Base-by-base conservation (phyloP, 1,284 basidiomycete species). In the Grifola frondosa region DNA sequence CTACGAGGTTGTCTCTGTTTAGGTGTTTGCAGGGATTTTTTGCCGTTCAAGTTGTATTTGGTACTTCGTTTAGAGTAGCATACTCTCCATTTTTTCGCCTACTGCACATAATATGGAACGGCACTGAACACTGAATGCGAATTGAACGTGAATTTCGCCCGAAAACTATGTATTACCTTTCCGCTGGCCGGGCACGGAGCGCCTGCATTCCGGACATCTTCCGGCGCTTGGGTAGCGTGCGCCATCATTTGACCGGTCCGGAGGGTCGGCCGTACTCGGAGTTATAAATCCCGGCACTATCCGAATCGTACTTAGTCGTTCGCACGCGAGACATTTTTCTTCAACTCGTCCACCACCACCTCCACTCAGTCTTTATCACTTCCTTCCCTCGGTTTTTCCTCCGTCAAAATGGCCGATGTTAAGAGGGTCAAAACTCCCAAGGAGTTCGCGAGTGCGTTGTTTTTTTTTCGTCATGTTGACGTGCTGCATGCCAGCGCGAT, bases 361-460 rank as follows among this genome's bases (percentile, higher is more conserved):
- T 73, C 69, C 73, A 72, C 76, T 74, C 71, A 71, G 52, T 62
- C 68, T 67, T 64, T 66, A 66, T 61, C 63, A 54, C 59, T 47
- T 61, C 58, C 57, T 57, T 61, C 61, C 58, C 58, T 54, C 48
- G 54, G 58, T 56, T 62, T 52, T 57, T 50, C 55, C 56, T 58
- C 60, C 58, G 59, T 62, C 74, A 80, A 79, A 81, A 91, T 90
- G 88, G 75, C 84, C 70, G 84, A 88, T 46, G 68, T 57, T 42
- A 88, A 85, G 74, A 88, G 72, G 78, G 71, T 69, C 70, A 91
- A 91, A 77, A 68, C 77, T 60, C 85, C 88, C 48, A 77, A 82
- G 78, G 88, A 91, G 12, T 91, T 91, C 71, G 79, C 82, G 52
- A 66, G 83, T 86, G 41, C 50, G 83, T 81, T 56, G 23, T 44